Evolutionary conservation across 352 stramenopile species (phyloP).

Genomic region (Pythium periplocum): DNA sequence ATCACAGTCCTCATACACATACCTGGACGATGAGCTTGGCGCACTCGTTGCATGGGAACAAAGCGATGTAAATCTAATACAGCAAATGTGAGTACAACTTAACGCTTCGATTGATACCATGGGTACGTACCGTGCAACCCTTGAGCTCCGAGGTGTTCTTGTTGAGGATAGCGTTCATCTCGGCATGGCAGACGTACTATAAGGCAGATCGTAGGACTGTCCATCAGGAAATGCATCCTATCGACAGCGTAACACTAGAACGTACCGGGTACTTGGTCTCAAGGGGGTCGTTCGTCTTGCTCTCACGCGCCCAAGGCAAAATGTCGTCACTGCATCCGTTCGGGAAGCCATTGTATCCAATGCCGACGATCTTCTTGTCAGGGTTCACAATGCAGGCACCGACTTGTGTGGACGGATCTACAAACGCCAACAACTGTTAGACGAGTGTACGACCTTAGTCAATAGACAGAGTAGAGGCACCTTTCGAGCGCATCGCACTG

Average conservation of each 20-base stretch:
- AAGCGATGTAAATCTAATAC: constrained; percentile 93
- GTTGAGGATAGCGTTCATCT: constrained; percentile 99
- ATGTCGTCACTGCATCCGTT: constrained; percentile 93
- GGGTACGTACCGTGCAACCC: constrained; percentile 71
- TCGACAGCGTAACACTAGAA: background rate
- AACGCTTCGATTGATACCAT: background rate
- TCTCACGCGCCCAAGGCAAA: constrained; percentile 91
- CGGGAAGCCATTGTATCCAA: constrained; percentile 99
- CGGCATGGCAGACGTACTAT: constrained; percentile 97
- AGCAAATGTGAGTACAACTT: constrained; percentile 7
- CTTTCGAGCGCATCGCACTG: constrained; percentile 98
- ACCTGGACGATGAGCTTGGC: constrained; percentile 98
- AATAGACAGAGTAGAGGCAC: constrained; percentile 15
- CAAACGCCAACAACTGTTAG: constrained; percentile 2
- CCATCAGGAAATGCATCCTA: too few relatives aligned
- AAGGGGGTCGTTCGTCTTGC: constrained; percentile 55
- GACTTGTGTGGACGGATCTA: constrained; percentile 96
- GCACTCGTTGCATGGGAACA: constrained; percentile 99
- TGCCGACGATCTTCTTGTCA: constrained; percentile 96
- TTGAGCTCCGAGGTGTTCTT: constrained; percentile 95
- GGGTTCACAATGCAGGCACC: constrained; percentile 96
- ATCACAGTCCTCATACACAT: background rate
- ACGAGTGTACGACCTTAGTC: background rate
- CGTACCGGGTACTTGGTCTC: constrained; percentile 94
- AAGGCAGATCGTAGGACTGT: too few relatives aligned